A percentile compares a stretch with the other conserved stretches of the same genome.
These are phyloP conservation scores for Boletus vinaceobasis DNA, from an alignment of 768 basidiomycete species.

Conservation along the genomic window DNA sequence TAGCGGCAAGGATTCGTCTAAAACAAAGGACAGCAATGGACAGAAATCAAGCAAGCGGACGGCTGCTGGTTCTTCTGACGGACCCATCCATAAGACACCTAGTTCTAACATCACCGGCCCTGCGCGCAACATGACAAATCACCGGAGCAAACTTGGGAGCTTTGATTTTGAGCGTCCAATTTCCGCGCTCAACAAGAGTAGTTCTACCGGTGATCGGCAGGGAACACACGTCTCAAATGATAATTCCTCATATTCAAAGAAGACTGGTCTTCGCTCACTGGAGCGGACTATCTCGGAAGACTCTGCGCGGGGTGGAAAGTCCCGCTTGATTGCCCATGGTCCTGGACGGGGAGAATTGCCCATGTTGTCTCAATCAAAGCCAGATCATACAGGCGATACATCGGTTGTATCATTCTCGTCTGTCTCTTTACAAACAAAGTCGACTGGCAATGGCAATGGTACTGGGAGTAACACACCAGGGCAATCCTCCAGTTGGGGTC, in stretches of 20 bases:
- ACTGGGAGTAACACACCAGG: conserved; percentile 27
- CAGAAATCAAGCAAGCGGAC: conserved; percentile 27
- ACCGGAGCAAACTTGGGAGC: conserved; percentile 62
- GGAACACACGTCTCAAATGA: conserved; percentile 3
- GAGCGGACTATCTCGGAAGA: conserved; percentile 29
- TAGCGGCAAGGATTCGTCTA: conserved; percentile 23
- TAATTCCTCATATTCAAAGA: conserved; percentile 10
- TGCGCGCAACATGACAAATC: conserved; percentile 32
- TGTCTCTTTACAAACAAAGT: conserved; percentile 40
- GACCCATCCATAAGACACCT: conserved; percentile 6
- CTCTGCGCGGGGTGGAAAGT: conserved; percentile 18
- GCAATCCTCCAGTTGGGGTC: conserved; percentile 57
- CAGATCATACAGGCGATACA: conserved; percentile 37
- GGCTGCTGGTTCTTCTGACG: conserved; percentile 7
- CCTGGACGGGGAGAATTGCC: conserved; percentile 19
- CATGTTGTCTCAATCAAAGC: conserved; percentile 26
- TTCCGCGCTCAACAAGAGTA: conserved; percentile 30
- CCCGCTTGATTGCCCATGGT: conserved; percentile 4
- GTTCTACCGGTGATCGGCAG: conserved; percentile 25
- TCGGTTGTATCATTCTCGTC: conserved; percentile 33
- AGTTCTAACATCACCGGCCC: conserved; percentile 1
- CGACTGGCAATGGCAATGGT: conserved; percentile 26
- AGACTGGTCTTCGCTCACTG: conserved; percentile 13
- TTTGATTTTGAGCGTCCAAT: conserved; percentile 76
- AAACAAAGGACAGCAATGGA: conserved; percentile 17